phyloP scores from a whole-genome alignment of 352 stramenopile genomes.

The Nothophytophthora sp. region DNA sequence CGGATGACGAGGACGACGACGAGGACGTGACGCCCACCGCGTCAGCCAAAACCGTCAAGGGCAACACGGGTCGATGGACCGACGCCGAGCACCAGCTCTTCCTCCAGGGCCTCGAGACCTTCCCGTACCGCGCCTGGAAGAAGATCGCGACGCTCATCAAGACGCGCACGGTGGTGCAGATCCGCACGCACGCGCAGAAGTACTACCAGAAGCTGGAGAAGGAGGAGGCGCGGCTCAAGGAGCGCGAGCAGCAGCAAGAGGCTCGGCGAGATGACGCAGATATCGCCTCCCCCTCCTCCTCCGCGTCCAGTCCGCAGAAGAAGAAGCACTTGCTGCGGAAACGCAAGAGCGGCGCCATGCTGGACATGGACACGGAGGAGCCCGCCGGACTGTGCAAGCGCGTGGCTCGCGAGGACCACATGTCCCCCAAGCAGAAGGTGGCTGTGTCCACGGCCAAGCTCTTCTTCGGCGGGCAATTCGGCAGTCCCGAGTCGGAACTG shows the following conservation, averaged over 20 bases:
- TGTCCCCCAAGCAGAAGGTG: conserved; percentile 78
- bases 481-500: neutral
- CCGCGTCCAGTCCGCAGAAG: conserved; percentile 39
- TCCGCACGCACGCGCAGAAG: conserved; percentile 88
- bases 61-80: conserved; percentile 85
- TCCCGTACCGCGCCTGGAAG: conserved; percentile 88
- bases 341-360: conserved; percentile 53
- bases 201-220: conserved; percentile 92
- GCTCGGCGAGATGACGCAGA: conserved; percentile 20
- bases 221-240: conserved; percentile 75
- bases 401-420: conserved; percentile 72
- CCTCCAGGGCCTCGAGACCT: conserved; percentile 82
- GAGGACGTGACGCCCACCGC: conserved; percentile 18
- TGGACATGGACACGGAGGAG: conserved; percentile 29
- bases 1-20: conserved; percentile 38
- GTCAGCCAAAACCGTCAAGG: conserved; percentile 41
- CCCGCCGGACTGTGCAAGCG: conserved; percentile 66
- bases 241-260: conserved; percentile 52
- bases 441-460: conserved; percentile 42
- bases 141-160: conserved; percentile 95
- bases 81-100: conserved; percentile 90
- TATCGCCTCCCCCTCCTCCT: conserved; percentile 7
- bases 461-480: conserved; percentile 36
- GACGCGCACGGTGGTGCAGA: conserved; percentile 92
- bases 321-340: conserved; percentile 69